A percentile compares a stretch with the other conserved stretches of the same genome.
phyloP scores from a whole-genome alignment of 108 stramenopile species.

The Halocafeteria seosinensis region DNA sequence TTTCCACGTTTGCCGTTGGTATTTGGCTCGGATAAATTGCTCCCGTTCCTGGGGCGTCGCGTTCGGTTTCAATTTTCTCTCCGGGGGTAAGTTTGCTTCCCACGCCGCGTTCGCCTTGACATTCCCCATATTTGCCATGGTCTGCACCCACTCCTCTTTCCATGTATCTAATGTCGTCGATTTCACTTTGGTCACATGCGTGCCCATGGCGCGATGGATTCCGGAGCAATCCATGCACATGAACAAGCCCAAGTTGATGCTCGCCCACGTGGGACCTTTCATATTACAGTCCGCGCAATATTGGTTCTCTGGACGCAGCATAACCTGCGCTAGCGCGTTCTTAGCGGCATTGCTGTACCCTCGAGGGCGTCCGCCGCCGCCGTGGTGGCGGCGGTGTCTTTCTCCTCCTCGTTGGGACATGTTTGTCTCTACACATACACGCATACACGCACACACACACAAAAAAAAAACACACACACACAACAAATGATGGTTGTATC shows the following conservation, averaged over 20 bases:
- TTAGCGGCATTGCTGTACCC: too few relatives aligned
- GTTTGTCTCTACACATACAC: too few relatives aligned
- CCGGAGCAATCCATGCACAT: constrained; percentile 90
- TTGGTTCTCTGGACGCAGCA: background rate
- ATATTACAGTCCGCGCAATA: background rate
- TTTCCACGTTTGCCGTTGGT: constrained; percentile 8
- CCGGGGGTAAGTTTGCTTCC: constrained; percentile 8
- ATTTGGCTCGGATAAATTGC: constrained; percentile 26
- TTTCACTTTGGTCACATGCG: constrained; percentile 82
- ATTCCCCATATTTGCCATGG: constrained; percentile 22
- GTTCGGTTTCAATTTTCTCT: background rate
- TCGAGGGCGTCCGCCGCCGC: too few relatives aligned
- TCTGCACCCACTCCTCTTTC: background rate
- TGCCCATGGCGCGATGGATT: constrained; percentile 86
- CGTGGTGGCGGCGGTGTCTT: too few relatives aligned
- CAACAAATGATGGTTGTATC: too few relatives aligned
- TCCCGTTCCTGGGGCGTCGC: constrained; percentile 11
- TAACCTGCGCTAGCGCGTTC: background rate
- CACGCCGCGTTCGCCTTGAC: constrained; percentile 11
- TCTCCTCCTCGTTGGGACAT: too few relatives aligned
- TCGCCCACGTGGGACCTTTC: constrained; percentile 31
- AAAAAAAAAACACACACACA: too few relatives aligned
- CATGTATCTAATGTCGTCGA: constrained; percentile 31
- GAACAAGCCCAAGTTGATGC: constrained; percentile 59
- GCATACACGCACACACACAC: too few relatives aligned